A percentile compares a stretch with the other conserved stretches of the same genome.
These are phyloP conservation scores for Auricularia sp. DNA, from an alignment of 768 basidiomycete genomes.

Conservation along the genomic window DNA sequence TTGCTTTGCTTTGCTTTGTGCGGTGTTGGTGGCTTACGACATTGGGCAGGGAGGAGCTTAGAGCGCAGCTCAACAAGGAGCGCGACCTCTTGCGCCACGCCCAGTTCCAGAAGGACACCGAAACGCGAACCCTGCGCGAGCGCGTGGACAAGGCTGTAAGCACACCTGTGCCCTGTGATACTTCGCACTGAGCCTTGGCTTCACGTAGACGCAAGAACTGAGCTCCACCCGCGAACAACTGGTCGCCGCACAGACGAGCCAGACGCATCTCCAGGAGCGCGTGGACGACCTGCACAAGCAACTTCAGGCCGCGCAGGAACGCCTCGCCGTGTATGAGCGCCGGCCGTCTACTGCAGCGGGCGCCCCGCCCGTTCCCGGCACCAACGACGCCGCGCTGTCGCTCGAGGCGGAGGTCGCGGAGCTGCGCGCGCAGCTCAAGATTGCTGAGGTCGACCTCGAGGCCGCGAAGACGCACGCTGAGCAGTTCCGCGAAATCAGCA, in stretches of 20 bases:
- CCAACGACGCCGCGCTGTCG: slow-evolving; percentile 40
- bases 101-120: slow-evolving; percentile 73
- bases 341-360: slow-evolving; percentile 30
- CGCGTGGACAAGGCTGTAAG: slow-evolving; percentile 64
- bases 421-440: slow-evolving; percentile 48
- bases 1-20: neutral
- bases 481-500: slow-evolving; percentile 80
- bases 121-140: slow-evolving; percentile 61
- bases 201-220: slow-evolving; percentile 47
- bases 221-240: slow-evolving; percentile 61
- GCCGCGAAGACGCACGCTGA: slow-evolving; percentile 62
- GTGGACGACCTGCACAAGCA: slow-evolving; percentile 51
- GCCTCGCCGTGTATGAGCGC: slow-evolving; percentile 79
- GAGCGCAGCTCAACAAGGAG: slow-evolving; percentile 59
- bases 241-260: slow-evolving; percentile 65
- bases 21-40: slow-evolving; percentile 30
- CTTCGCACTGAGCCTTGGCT: too few species aligned
- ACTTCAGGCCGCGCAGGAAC: slow-evolving; percentile 70
- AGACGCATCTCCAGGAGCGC: slow-evolving; percentile 67
- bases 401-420: slow-evolving; percentile 80
- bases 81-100: slow-evolving; percentile 64
- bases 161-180: slow-evolving; percentile 5
- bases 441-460: slow-evolving; percentile 67
- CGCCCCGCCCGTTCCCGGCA: slow-evolving; percentile 17
- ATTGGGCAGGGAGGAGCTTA: slow-evolving; percentile 36